phyloP scores from a whole-genome alignment of 352 stramenopile species.

The Pythium phragmiticola region DNA sequence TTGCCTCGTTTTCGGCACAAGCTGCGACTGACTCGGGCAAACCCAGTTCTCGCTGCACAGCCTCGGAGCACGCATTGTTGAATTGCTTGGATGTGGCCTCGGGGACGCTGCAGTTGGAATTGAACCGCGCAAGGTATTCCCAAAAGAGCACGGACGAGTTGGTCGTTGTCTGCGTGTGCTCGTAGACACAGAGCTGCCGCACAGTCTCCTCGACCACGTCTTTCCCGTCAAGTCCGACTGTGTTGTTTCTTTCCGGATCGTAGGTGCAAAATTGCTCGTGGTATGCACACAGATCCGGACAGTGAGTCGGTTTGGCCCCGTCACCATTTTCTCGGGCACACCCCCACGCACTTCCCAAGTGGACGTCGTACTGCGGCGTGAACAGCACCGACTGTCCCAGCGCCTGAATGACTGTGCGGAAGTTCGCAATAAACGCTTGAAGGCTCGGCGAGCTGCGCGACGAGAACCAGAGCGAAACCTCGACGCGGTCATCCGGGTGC shows the following conservation, averaged over 20 bases:
- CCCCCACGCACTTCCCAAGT: slow-evolving; percentile 23
- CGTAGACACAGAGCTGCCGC: slow-evolving; percentile 29
- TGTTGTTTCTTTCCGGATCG: slow-evolving; percentile 33
- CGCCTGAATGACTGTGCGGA: slow-evolving; percentile 11
- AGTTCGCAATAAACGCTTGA: slow-evolving; percentile 22
- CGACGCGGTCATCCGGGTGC: slow-evolving; percentile 25
- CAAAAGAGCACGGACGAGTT: slow-evolving; percentile 27
- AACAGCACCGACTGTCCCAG: slow-evolving; percentile 21
- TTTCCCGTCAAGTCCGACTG: slow-evolving; percentile 28
- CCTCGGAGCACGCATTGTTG: slow-evolving; percentile 17
- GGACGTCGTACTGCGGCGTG: slow-evolving; percentile 31
- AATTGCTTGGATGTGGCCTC: slow-evolving; percentile 17
- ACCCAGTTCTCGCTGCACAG: slow-evolving; percentile 4
- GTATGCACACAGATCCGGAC: slow-evolving; percentile 29
- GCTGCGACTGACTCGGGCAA: slow-evolving; percentile 9
- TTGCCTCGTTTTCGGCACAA: slow-evolving; percentile 9
- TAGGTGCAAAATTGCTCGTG: slow-evolving; percentile 32
- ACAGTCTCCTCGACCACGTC: slow-evolving; percentile 35
- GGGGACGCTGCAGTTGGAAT: slow-evolving; percentile 23
- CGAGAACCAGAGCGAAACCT: slow-evolving; percentile 34
- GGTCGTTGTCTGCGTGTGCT: slow-evolving; percentile 9
- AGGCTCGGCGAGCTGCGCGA: slow-evolving; percentile 24
- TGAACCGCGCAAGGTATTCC: slow-evolving; percentile 28
- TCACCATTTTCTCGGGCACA: slow-evolving; percentile 9
- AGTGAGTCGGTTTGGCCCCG: slow-evolving; percentile 3